phyloP scores from a whole-genome alignment of 495 filamentous ascomycete species.

The Penicillium soppii region DNA sequence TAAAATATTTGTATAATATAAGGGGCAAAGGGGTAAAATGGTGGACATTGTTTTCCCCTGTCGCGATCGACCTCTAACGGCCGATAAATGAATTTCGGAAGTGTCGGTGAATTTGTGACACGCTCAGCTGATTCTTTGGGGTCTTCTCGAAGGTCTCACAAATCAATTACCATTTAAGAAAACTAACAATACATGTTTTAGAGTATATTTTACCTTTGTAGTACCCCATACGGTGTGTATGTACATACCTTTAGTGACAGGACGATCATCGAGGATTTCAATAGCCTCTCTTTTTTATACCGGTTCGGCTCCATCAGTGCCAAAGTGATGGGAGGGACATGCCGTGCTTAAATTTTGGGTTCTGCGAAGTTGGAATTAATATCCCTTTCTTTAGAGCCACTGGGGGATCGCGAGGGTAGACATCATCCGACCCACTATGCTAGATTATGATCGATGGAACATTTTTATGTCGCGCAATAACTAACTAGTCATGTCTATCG shows the following conservation, averaged over 20 bases:
- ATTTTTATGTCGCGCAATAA: neutral
- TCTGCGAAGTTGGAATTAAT: neutral
- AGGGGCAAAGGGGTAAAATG: neutral
- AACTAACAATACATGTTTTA: neutral
- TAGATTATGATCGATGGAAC: neutral
- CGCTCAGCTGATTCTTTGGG: conserved; percentile 25
- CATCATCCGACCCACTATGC: neutral
- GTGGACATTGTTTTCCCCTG: conserved; percentile 7
- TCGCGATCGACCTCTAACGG: conserved; percentile 22
- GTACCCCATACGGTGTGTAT: conserved; percentile 3
- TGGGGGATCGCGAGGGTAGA: neutral
- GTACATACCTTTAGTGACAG: conserved; percentile 7
- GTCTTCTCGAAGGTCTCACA: conserved; percentile 24
- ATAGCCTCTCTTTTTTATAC: conserved; percentile 6
- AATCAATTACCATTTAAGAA: conserved; percentile 4
- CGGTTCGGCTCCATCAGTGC: neutral
- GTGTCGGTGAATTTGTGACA: conserved; percentile 33
- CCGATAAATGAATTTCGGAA: conserved; percentile 17
- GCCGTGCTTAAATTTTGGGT: conserved; percentile 5
- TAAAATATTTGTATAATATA: neutral
- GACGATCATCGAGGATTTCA: conserved; percentile 17
- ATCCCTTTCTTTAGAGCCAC: neutral
- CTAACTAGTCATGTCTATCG: neutral
- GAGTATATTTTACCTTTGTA: neutral
- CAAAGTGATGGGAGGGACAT: neutral